These are phyloP conservation scores for Botrytis cinerea DNA, from an alignment of 2,329 filamentous ascomycete genomes.

Conservation along the genomic window DNA sequence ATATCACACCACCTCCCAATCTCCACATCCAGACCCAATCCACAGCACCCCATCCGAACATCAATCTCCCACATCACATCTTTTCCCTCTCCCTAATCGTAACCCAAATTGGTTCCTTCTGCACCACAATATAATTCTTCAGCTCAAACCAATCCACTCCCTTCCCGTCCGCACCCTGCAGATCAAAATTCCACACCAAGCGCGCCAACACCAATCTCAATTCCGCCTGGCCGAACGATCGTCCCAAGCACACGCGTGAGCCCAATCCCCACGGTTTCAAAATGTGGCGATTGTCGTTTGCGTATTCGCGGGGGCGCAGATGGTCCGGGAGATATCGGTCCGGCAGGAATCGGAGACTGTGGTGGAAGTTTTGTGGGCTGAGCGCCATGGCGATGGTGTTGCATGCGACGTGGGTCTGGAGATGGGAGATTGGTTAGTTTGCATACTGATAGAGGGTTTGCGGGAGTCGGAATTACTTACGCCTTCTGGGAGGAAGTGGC, in stretches of 20 bases:
- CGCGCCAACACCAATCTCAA: background rate
- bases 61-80: background rate
- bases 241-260: background rate
- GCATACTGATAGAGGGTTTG: too few relatives aligned
- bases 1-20: background rate
- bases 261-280: background rate
- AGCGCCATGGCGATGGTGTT: background rate
- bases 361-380: background rate
- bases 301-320: background rate
- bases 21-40: background rate
- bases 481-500: background rate
- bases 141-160: background rate
- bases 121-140: background rate
- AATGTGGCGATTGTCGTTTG: background rate
- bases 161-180: background rate
- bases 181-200: background rate
- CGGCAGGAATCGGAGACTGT: background rate
- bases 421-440: background rate
- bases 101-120: background rate
- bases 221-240: background rate
- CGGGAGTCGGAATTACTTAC: background rate
- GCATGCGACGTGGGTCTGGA: background rate
- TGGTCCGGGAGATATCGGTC: background rate
- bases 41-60: background rate
- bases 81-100: background rate